Evolutionary conservation across 148 eudicot genomes (phyloP), one percentile per base, ranked within the genome.

Genomic region (Heliamphora exappendiculata): DNA sequence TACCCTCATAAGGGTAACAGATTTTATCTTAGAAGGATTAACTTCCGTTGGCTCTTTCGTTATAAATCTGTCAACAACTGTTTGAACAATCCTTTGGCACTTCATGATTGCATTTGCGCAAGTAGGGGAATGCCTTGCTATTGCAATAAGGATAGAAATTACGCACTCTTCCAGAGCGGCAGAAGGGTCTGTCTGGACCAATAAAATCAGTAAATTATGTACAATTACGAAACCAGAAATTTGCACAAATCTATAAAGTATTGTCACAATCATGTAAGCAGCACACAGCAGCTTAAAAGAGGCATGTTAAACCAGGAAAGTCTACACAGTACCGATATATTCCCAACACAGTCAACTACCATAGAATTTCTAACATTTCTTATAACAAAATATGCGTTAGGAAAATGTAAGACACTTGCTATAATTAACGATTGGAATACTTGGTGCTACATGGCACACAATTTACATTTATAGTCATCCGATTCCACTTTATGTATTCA

Each of bases 51-150:
- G 84, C 71, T 89, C 89, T 22, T 85, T 85, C 49, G 77, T 73
- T 4, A 83, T 76, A 78, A 94, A 91, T 84, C 89, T 89, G 80
- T 79, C 78, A 41, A 86, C 89, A 82, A 95, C 66, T 70, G 91
- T 85, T 78, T 89, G 90, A 76, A 95, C 87, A 82, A 95, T 96
- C 87, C 87, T 84, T 55, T 83, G 86, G 70, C 90, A 90, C 76
- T 88, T 91, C 90, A 89, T 81, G 70, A 94, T 77, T 78, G 93
- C 97, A 79, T 79, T 81, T 78, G 97, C 88, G 77, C 92, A 85
- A 60, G 91, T 88, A 54, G 95, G 92, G 63, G 98, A 94, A 84
- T 92, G 95, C 82, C 96, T 94, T 66, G 96, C 92, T 75, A 95
- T 63, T 67, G 98, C 98, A 77, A 91, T 68, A 73, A 91, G 85